These are phyloP conservation scores for Fusarium nematophilum DNA, from an alignment of 2,329 filamentous ascomycete species.

Conservation along the genomic window DNA sequence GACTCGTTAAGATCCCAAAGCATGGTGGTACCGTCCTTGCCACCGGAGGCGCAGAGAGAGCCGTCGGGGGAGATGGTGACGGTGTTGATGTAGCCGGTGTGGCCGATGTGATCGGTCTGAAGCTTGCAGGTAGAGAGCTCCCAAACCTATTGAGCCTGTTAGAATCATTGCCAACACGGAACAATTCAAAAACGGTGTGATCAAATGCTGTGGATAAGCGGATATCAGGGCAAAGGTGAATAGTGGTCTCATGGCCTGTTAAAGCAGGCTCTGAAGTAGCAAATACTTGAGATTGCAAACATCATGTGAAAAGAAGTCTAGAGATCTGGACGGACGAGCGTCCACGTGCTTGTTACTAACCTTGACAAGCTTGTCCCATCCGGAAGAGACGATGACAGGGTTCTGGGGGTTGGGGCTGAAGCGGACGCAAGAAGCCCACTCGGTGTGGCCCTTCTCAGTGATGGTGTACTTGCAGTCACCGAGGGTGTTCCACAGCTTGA, in stretches of 20 bases:
- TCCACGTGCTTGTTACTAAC: conserved; percentile 67
- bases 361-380: conserved; percentile 99
- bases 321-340: neutral
- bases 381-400: conserved; percentile 97
- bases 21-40: conserved; percentile 99
- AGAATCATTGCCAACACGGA: conserved; percentile 13
- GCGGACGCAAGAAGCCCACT: conserved; percentile 99
- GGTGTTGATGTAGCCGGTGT: conserved; percentile 99
- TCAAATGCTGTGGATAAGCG: conserved; percentile 26
- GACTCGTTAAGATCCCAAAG: conserved; percentile 99
- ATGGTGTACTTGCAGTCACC: conserved; percentile 99
- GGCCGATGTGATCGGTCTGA: conserved; percentile 99
- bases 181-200: neutral
- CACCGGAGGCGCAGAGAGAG: conserved; percentile 97
- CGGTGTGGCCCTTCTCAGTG: conserved; percentile 99
- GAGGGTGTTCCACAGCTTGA: conserved; percentile 99
- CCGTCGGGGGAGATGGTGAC: conserved; percentile 99
- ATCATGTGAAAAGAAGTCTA: conserved; percentile 74
- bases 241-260: conserved; percentile 92
- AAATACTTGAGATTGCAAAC: conserved; percentile 97
- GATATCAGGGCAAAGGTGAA: conserved; percentile 87
- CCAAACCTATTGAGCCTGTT: conserved; percentile 78
- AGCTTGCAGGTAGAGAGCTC: conserved; percentile 99
- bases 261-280: conserved; percentile 98
- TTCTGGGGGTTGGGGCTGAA: conserved; percentile 99